Percentiles rank a stretch among this genome's conserved stretches.
Conservation (phyloP, 2,329 filamentous ascomycete species). For the Epichloe coenophiala region DNA sequence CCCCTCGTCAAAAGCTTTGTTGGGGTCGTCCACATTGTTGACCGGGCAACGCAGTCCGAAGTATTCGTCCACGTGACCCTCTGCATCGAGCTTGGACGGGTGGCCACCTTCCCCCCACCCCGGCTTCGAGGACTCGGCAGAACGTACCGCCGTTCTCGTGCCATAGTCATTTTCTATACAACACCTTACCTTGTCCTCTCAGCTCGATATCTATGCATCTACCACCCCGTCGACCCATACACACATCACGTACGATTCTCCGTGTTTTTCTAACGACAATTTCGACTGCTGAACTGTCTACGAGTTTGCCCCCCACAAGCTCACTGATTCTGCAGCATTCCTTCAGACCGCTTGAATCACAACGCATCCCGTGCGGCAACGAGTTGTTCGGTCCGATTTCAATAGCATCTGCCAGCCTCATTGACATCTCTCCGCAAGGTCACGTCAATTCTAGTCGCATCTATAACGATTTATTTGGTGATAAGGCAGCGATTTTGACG, state of each 20-base stretch:
- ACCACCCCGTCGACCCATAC: constrained; percentile 1
- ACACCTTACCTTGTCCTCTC: constrained; percentile 16
- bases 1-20: constrained; percentile 2
- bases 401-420: neutral
- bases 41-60: constrained; percentile 6
- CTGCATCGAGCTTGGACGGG: neutral
- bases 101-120: neutral
- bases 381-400: neutral
- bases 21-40: constrained; percentile 6
- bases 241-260: constrained; percentile 2
- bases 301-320: constrained; percentile 10
- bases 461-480: neutral
- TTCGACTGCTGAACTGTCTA: constrained; percentile 12
- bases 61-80: constrained; percentile 14
- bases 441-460: neutral
- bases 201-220: constrained; percentile 16
- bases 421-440: neutral
- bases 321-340: constrained; percentile 13
- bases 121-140: constrained; percentile 12
- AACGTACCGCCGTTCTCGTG: constrained; percentile 15
- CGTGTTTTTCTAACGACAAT: neutral
- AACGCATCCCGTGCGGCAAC: neutral
- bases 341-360: constrained; percentile 2
- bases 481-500: constrained; percentile 5
- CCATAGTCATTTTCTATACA: constrained; percentile 19